phyloP scores from a whole-genome alignment of 331 rosid species.

The Quercus lobata region DNA sequence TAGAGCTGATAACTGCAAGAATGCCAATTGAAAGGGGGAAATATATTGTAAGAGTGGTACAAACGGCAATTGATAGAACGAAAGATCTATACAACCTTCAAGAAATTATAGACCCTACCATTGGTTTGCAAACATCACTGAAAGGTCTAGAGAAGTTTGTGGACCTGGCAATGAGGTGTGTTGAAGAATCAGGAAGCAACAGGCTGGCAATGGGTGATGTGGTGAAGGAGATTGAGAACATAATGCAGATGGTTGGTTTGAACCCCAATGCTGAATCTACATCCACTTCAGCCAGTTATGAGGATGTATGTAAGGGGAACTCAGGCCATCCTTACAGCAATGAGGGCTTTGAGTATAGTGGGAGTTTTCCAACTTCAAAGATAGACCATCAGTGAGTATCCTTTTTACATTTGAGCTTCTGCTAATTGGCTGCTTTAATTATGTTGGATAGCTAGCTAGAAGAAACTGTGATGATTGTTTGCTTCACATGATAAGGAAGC shows the following conservation, averaged over 20 bases:
- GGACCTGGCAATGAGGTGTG: conserved; percentile 42
- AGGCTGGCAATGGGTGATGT: conserved; percentile 40
- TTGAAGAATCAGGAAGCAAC: conserved; percentile 22
- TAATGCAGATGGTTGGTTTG: conserved; percentile 29
- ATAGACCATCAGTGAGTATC: conserved; percentile 11
- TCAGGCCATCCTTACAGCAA: background rate
- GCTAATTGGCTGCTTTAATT: no score
- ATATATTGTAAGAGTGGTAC: conserved; percentile 25
- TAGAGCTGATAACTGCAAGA: conserved; percentile 37
- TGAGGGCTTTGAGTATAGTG: conserved; percentile 5
- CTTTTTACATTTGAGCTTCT: background rate
- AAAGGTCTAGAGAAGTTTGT: conserved; percentile 32
- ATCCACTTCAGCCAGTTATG: conserved; percentile 18
- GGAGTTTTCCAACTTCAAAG: conserved; percentile 14
- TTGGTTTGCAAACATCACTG: conserved; percentile 1
- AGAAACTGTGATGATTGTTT: no score
- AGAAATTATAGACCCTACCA: conserved; percentile 19
- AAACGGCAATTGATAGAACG: conserved; percentile 3
- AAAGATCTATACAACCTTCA: conserved; percentile 32
- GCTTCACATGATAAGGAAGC: no score
- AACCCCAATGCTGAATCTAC: conserved; percentile 28
- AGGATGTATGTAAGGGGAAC: background rate
- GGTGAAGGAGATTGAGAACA: conserved; percentile 32
- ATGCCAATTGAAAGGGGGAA: conserved; percentile 31
- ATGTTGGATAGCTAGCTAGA: no score